These are phyloP conservation scores for Colletotrichum sp. DNA, from an alignment of 2,329 filamentous ascomycete species.

Conservation along the genomic window DNA sequence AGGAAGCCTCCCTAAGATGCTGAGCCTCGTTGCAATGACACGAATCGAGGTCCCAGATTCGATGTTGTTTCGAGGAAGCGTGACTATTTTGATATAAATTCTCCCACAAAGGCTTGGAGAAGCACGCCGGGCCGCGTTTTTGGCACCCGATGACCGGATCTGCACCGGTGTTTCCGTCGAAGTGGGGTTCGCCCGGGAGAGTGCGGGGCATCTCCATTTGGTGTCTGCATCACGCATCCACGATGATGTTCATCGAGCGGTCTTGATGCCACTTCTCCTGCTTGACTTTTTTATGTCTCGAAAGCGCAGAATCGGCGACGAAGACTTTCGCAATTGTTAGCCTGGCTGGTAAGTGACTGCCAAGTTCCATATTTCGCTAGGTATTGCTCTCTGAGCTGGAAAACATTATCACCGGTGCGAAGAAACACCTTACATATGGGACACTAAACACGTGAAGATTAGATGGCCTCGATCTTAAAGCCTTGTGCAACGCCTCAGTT, in stretches of 20 bases:
- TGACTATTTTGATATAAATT: neutral
- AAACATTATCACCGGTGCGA: neutral
- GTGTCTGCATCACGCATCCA: neutral
- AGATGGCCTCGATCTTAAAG: neutral
- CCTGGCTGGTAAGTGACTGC: neutral
- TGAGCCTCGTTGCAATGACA: neutral
- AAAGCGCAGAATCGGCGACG: neutral
- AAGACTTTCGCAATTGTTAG: neutral
- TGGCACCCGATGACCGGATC: neutral
- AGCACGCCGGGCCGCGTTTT: neutral
- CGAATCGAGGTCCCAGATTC: no score
- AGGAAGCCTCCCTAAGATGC: neutral
- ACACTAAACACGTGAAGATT: neutral
- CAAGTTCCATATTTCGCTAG: neutral
- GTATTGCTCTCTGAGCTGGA: neutral
- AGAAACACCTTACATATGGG: neutral
- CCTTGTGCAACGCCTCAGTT: neutral
- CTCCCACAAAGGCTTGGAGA: neutral
- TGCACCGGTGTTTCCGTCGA: neutral
- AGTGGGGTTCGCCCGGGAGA: neutral
- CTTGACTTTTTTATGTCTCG: neutral
- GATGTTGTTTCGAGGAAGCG: neutral
- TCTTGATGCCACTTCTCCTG: neutral
- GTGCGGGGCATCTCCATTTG: neutral
- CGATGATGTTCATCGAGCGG: neutral